Percentiles rank a stretch among this genome's conserved stretches.
Conservation (phyloP, 805 yeast genomes). For the Candida morakotiae region DNA sequence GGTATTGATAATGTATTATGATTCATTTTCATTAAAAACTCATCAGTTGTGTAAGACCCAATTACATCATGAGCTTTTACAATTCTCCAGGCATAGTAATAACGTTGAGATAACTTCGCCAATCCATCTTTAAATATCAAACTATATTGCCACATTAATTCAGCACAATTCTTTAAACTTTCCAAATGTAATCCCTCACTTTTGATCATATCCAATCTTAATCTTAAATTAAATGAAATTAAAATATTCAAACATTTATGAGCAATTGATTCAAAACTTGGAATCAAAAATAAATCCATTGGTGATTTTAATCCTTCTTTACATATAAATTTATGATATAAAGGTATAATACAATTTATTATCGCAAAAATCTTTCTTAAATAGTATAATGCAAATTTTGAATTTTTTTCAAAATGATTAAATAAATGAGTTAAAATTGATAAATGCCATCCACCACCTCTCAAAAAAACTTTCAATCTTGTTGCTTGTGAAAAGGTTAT, state of each 20-base stretch:
- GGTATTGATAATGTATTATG: not conserved
- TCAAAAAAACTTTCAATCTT: not conserved
- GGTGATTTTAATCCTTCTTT: slow-evolving; percentile 32
- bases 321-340: not conserved
- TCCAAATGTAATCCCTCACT: slow-evolving; percentile 8
- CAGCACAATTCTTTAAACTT: slow-evolving; percentile 8
- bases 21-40: not conserved
- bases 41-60: not conserved
- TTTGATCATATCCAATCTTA: slow-evolving; percentile 10
- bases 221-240: slow-evolving; percentile 19
- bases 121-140: slow-evolving; percentile 16
- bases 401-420: not conserved
- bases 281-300: slow-evolving; percentile 39
- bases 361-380: not conserved
- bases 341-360: not conserved
- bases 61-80: slow-evolving; percentile 44
- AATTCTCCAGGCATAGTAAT: slow-evolving; percentile 67
- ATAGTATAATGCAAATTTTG: not conserved
- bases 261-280: slow-evolving; percentile 23
- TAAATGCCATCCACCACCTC: not conserved
- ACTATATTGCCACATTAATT: slow-evolving; percentile 9
- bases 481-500: not conserved
- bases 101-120: slow-evolving; percentile 48
- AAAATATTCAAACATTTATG: slow-evolving; percentile 26
- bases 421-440: slow-evolving; percentile 2